A percentile compares a stretch with the other conserved stretches of the same genome.
phyloP scores from a whole-genome alignment of 352 stramenopile species.

The Phytophthora multivora region DNA sequence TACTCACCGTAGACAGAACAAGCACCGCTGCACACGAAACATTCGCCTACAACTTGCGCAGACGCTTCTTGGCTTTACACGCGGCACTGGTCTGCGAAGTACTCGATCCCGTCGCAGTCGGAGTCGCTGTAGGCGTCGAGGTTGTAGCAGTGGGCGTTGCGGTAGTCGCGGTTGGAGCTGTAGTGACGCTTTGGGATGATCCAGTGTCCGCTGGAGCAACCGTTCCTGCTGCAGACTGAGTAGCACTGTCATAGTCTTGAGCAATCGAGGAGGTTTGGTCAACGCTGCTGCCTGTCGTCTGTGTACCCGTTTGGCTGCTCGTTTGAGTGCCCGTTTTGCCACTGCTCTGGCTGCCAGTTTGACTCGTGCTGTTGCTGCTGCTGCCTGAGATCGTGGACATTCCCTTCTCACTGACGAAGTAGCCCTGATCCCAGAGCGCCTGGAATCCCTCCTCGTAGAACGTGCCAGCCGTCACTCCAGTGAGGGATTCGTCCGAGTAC shows the following conservation, averaged over 20 bases:
- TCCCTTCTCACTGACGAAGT: conserved; percentile 51
- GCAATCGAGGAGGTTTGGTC: conserved; percentile 15
- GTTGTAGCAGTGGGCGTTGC: conserved; percentile 6
- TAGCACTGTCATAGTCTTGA: conserved; percentile 22
- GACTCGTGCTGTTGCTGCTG: conserved; percentile 20
- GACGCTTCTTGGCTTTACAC: conserved; percentile 31
- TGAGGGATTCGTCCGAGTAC: conserved; percentile 34
- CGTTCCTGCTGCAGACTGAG: conserved; percentile 19
- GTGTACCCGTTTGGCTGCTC: conserved; percentile 2
- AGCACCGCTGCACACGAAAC: not conserved
- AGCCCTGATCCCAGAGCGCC: conserved; percentile 70
- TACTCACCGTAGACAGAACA: not conserved
- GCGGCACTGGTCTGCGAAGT: conserved; percentile 10
- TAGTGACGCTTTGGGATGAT: conserved; percentile 14
- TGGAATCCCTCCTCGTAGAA: conserved; percentile 67
- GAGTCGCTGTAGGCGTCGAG: conserved; percentile 11
- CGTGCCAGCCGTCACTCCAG: conserved; percentile 46
- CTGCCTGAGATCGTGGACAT: conserved; percentile 30
- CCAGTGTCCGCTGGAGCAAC: conserved; percentile 17
- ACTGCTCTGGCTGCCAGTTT: not conserved
- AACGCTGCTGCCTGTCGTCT: conserved; percentile 15
- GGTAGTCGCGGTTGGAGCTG: not conserved
- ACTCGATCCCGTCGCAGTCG: conserved; percentile 1
- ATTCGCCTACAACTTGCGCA: conserved; percentile 25
- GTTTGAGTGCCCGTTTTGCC: not conserved